Percentiles rank a stretch among this genome's conserved stretches.
These are phyloP conservation scores for Austroboletus niveus DNA, from an alignment of 1,284 basidiomycete genomes.

Conservation along the genomic window DNA sequence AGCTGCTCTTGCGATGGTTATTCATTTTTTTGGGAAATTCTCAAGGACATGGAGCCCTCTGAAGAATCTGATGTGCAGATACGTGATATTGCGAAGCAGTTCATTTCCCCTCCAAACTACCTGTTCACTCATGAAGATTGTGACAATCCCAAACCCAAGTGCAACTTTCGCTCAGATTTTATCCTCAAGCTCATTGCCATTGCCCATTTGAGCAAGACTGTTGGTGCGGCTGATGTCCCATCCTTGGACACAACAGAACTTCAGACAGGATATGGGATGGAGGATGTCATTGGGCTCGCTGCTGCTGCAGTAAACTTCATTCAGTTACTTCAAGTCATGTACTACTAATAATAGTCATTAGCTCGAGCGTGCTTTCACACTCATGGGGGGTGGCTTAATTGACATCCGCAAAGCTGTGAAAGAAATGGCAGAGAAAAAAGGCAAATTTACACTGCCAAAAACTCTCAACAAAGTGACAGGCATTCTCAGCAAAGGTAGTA, in stretches of 20 bases:
- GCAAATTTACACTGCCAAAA: constrained; percentile 13
- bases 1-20: no score
- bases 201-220: constrained; percentile 7
- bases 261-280: constrained; percentile 4
- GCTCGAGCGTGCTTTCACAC: constrained; percentile 8
- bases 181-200: constrained; percentile 9
- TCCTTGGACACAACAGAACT: constrained; percentile 3
- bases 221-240: not conserved
- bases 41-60: no score
- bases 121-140: not conserved
- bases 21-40: no score
- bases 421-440: constrained; percentile 7
- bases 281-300: constrained; percentile 3
- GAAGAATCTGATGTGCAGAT: no score
- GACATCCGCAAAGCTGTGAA: constrained; percentile 6
- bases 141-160: not conserved
- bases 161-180: constrained; percentile 7
- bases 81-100: no score
- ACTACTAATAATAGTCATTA: not conserved
- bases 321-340: not conserved
- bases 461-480: constrained; percentile 12
- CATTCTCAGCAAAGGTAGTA: constrained; percentile 6
- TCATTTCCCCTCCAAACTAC: no score
- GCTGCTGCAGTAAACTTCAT: constrained; percentile 2
- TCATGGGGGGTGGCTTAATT: constrained; percentile 9